phyloP scores from a whole-genome alignment of 768 basidiomycete species.

The Boletus rubropictus region DNA sequence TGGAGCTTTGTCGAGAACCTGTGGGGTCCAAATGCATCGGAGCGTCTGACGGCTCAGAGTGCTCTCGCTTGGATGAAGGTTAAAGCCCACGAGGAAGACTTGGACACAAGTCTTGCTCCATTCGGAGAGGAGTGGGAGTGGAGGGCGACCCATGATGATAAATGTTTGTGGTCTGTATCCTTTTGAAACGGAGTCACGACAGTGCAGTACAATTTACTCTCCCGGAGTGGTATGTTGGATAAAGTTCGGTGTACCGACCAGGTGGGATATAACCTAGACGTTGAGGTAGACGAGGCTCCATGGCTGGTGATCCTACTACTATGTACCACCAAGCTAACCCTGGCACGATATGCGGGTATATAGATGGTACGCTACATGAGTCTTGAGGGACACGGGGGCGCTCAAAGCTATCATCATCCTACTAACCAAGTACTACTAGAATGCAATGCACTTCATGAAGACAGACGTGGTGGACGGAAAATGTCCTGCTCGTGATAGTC shows the following conservation, averaged over 20 bases:
- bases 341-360: too few relatives aligned
- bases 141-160: neutral
- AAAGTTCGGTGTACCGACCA: neutral
- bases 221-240: neutral
- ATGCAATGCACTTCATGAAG: neutral
- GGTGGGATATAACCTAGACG: neutral
- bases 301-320: neutral
- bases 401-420: neutral
- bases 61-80: slow-evolving; percentile 23
- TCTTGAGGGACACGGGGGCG: too few relatives aligned
- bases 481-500: neutral
- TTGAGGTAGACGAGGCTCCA: neutral
- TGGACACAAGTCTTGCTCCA: slow-evolving; percentile 2
- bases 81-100: slow-evolving; percentile 7
- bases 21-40: slow-evolving; percentile 14
- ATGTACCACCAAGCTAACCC: too few relatives aligned
- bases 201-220: neutral
- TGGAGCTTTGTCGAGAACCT: slow-evolving; percentile 30
- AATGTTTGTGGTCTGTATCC: slow-evolving; percentile 12
- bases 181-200: neutral
- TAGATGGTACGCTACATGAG: neutral
- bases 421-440: neutral
- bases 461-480: neutral
- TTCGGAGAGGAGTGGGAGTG: slow-evolving; percentile 20
- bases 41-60: slow-evolving; percentile 22